Percentiles rank a stretch among this genome's conserved stretches.
phyloP scores from a whole-genome alignment of 2,329 filamentous ascomycete genomes.

The Incumbomyces delicatus region DNA sequence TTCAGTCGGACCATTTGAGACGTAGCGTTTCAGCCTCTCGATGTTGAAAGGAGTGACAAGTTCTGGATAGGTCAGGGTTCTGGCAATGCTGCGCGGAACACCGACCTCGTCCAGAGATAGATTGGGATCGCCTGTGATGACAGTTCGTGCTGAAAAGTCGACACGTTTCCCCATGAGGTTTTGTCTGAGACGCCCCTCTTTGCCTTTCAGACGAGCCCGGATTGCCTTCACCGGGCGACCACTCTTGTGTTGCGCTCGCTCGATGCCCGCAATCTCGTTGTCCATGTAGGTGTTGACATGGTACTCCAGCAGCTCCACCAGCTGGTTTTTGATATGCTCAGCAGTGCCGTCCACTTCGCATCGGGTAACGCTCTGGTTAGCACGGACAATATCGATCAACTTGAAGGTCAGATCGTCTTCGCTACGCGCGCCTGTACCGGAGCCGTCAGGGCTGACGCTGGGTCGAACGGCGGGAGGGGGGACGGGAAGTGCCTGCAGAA shows the following conservation, averaged over 20 bases:
- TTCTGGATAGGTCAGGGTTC: conserved; percentile 90
- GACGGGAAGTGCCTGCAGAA: conserved; percentile 87
- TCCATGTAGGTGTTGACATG: conserved; percentile 99
- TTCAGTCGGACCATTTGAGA: conserved; percentile 87
- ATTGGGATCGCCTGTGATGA: conserved; percentile 98
- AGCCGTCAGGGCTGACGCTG: conserved; percentile 94
- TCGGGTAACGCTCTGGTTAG: conserved; percentile 87
- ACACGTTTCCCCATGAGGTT: conserved; percentile 99
- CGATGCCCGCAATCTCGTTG: conserved; percentile 94
- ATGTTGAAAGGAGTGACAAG: conserved; percentile 98
- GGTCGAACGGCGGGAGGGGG: conserved; percentile 91
- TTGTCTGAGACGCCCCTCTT: conserved; percentile 92
- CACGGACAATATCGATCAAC: conserved; percentile 93
- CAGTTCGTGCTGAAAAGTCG: conserved; percentile 97
- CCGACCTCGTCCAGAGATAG: conserved; percentile 94
- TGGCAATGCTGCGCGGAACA: conserved; percentile 85
- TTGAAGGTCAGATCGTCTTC: conserved; percentile 99
- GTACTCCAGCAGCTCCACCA: conserved; percentile 86
- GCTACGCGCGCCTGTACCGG: conserved; percentile 80
- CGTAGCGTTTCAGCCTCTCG: conserved; percentile 74
- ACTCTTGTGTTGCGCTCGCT: conserved; percentile 91
- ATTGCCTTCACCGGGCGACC: conserved; percentile 95
- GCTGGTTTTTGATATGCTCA: conserved; percentile 81
- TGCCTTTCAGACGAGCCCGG: conserved; percentile 93
- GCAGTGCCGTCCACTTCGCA: conserved; percentile 87